A percentile compares a stretch with the other conserved stretches of the same genome.
These are phyloP conservation scores for Hymenoscyphus repandus DNA, from an alignment of 2,329 filamentous ascomycete species.

Conservation along the genomic window DNA sequence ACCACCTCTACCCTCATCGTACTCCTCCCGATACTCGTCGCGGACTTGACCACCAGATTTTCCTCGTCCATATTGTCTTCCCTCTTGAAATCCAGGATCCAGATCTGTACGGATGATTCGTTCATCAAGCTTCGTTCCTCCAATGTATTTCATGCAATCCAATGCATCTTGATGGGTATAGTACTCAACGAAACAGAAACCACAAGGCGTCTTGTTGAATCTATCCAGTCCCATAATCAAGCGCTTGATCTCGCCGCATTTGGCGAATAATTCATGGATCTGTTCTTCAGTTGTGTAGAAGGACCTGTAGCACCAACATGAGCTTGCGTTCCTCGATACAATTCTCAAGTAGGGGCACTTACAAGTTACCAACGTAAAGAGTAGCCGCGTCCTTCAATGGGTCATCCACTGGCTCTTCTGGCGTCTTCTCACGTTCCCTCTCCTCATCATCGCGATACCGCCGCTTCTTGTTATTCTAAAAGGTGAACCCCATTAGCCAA, in stretches of 20 bases:
- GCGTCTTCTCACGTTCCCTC: constrained; percentile 41
- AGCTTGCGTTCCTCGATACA: constrained; percentile 1
- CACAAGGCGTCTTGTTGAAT: constrained; percentile 95
- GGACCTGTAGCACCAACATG: constrained; percentile 49
- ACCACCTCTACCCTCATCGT: constrained; percentile 88
- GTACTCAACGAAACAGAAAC: constrained; percentile 99
- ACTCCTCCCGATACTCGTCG: constrained; percentile 97
- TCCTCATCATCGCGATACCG: constrained; percentile 54
- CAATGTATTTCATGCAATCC: constrained; percentile 98
- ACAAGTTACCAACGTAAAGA: constrained; percentile 96
- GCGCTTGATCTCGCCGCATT: constrained; percentile 97
- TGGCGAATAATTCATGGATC: constrained; percentile 93
- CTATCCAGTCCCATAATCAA: constrained; percentile 96
- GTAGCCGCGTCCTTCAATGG: constrained; percentile 84
- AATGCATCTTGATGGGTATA: constrained; percentile 96
- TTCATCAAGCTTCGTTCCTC: constrained; percentile 96
- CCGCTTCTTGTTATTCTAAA: constrained; percentile 49
- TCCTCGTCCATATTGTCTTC: constrained; percentile 89
- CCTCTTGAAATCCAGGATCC: constrained; percentile 93
- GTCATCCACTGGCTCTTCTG: constrained; percentile 60
- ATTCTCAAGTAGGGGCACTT: constrained; percentile 33
- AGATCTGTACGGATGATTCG: constrained; percentile 92
- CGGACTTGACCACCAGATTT: constrained; percentile 96
- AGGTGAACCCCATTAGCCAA: constrained; percentile 18
- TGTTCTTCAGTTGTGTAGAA: constrained; percentile 99